Conservation (phyloP, 305 asterid species). For the Coffea humblotiana region DNA sequence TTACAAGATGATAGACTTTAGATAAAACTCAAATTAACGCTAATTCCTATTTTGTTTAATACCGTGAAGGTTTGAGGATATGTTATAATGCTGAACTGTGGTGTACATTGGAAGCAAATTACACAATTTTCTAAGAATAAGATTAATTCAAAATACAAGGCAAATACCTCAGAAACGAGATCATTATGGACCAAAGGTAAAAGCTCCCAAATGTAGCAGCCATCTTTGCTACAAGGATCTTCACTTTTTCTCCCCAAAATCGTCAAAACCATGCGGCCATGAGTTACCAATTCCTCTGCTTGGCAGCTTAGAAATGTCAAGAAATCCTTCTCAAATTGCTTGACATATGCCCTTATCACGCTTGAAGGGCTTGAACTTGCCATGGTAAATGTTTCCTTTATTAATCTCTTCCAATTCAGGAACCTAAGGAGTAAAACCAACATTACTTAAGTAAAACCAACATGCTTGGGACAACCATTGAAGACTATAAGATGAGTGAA, state of each 20-base stretch:
- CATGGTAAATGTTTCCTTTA: slow-evolving; percentile 47
- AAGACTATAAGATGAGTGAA: slow-evolving; percentile 34
- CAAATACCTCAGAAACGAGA: slow-evolving; percentile 45
- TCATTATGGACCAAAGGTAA: slow-evolving; percentile 45
- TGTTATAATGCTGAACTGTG: no score
- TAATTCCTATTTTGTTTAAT: neutral
- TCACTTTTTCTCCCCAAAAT: slow-evolving; percentile 54
- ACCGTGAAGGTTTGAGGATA: neutral
- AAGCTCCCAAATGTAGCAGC: slow-evolving; percentile 63
- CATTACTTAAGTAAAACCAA: neutral
- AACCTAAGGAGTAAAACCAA: slow-evolving; percentile 30
- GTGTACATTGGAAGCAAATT: neutral
- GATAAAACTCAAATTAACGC: neutral
- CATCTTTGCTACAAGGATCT: slow-evolving; percentile 45
- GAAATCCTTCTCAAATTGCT: slow-evolving; percentile 59
- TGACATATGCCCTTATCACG: slow-evolving; percentile 48
- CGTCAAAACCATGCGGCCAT: slow-evolving; percentile 70
- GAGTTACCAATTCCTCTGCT: slow-evolving; percentile 44
- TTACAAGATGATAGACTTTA: neutral
- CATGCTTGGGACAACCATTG: slow-evolving; percentile 33
- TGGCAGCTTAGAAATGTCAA: slow-evolving; percentile 45
- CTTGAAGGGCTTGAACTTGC: slow-evolving; percentile 37
- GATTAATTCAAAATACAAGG: neutral
- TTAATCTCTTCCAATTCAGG: slow-evolving; percentile 46
- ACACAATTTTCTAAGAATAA: neutral